phyloP scores from a whole-genome alignment of 305 asterid genomes.

The Euphrasia arctica region DNA sequence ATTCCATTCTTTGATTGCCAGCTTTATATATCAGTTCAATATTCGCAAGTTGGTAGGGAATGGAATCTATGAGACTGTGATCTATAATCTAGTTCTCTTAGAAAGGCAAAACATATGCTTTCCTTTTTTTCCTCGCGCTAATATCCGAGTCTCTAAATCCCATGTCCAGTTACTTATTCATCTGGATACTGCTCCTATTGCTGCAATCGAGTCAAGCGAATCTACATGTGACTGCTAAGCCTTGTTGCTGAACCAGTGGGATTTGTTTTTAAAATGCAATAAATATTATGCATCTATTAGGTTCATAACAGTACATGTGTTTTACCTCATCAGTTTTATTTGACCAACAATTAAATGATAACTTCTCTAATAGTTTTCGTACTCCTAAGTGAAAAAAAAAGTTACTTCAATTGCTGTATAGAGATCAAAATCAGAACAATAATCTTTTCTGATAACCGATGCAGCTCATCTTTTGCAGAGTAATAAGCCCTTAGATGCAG shows the following conservation, averaged over 20 bases:
- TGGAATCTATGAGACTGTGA: not conserved
- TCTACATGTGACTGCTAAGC: not conserved
- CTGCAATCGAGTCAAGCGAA: not conserved
- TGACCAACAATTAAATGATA: not conserved
- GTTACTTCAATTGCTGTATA: not conserved
- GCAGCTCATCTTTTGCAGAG: not conserved
- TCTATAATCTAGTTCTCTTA: not conserved
- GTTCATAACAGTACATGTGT: not conserved
- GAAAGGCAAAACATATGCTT: not conserved
- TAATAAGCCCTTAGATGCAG: not conserved
- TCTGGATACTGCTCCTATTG: not conserved
- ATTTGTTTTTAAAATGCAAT: not conserved
- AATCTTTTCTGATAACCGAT: not conserved
- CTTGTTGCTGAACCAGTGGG: not conserved
- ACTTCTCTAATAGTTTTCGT: not conserved
- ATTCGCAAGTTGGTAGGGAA: not conserved
- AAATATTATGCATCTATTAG: not conserved
- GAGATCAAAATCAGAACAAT: not conserved
- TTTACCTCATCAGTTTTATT: not conserved
- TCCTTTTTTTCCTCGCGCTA: not conserved
- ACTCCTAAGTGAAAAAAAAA: not conserved
- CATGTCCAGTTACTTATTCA: not conserved
- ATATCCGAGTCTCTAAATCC: not conserved
- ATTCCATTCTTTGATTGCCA: constrained; percentile 7
- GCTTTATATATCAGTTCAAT: constrained; percentile 4